Evolutionary conservation across 257 asterid genomes (phyloP).

Genomic region (Sherardia arvensis): DNA sequence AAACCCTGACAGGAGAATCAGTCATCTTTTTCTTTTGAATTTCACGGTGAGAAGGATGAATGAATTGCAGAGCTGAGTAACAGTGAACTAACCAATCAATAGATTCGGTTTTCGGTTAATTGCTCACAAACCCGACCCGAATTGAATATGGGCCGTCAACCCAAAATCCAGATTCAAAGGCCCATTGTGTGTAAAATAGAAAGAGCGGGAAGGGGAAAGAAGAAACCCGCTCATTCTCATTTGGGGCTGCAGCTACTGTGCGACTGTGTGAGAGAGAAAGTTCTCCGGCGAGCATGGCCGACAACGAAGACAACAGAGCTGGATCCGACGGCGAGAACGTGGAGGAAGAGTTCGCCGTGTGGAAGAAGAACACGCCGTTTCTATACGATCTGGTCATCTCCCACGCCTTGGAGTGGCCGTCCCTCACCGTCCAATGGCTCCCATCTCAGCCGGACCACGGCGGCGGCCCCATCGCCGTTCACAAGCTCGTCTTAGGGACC

Average conservation of each 20-base stretch:
- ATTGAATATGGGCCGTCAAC: background rate
- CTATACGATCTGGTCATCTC: slow-evolving; percentile 74
- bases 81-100: no score
- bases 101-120: no score
- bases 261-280: background rate
- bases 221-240: background rate
- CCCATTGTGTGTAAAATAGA: background rate
- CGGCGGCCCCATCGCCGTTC: slow-evolving; percentile 36
- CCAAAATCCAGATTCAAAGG: background rate
- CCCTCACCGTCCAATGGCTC: slow-evolving; percentile 93
- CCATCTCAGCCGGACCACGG: slow-evolving; percentile 38
- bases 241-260: background rate
- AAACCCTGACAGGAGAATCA: background rate
- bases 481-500: slow-evolving; percentile 70
- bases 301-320: slow-evolving; percentile 23
- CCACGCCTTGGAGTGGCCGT: slow-evolving; percentile 93
- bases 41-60: no score
- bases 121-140: no score
- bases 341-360: slow-evolving; percentile 83
- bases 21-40: background rate
- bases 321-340: slow-evolving; percentile 31
- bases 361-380: slow-evolving; percentile 94
- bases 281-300: slow-evolving; percentile 15
- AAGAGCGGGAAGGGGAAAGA: slow-evolving; percentile 11
- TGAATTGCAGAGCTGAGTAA: no score